Percentiles rank a stretch among this genome's conserved stretches.
These are phyloP conservation scores for Rutstroemia sp. DNA, from an alignment of 2,329 filamentous ascomycete species.

Conservation along the genomic window DNA sequence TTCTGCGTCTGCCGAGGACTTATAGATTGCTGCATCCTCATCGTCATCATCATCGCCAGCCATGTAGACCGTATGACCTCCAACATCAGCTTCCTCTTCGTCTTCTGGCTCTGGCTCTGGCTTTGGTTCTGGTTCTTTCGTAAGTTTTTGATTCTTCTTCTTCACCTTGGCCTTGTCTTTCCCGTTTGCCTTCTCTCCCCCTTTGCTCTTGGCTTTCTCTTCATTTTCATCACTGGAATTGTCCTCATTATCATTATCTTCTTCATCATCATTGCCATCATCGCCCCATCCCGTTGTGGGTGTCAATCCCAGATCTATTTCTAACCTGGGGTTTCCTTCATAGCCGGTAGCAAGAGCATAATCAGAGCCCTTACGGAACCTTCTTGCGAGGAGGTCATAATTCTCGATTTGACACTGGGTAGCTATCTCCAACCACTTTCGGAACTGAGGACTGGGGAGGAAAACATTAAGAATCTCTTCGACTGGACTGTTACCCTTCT, in stretches of 20 bases:
- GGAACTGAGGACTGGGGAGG: conserved; percentile 78
- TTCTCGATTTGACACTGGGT: conserved; percentile 69
- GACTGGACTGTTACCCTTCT: conserved; percentile 48
- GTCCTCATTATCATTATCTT: conserved; percentile 30
- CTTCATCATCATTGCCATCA: conserved; percentile 47
- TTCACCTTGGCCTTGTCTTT: not conserved
- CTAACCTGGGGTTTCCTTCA: conserved; percentile 68
- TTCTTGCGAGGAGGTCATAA: conserved; percentile 71
- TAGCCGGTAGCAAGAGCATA: conserved; percentile 91
- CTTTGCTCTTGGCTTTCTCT: conserved; percentile 22
- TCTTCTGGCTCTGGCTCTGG: conserved; percentile 20
- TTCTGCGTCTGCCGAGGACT: conserved; percentile 56
- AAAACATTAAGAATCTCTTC: conserved; percentile 75
- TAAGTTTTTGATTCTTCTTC: not conserved
- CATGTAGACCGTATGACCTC: conserved; percentile 89
- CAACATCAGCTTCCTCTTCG: conserved; percentile 46
- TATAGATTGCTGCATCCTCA: conserved; percentile 82
- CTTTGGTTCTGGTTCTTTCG: conserved; percentile 11
- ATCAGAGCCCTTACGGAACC: conserved; percentile 80
- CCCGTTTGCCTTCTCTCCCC: conserved; percentile 10
- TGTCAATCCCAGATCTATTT: conserved; percentile 82
- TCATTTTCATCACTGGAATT: conserved; percentile 24
- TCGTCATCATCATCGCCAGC: conserved; percentile 69
- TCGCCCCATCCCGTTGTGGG: conserved; percentile 80
- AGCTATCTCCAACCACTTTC: conserved; percentile 79